A percentile compares a stretch with the other conserved stretches of the same genome.
Conservation (phyloP, 345 rosid species). For the Populus ilicifolia region DNA sequence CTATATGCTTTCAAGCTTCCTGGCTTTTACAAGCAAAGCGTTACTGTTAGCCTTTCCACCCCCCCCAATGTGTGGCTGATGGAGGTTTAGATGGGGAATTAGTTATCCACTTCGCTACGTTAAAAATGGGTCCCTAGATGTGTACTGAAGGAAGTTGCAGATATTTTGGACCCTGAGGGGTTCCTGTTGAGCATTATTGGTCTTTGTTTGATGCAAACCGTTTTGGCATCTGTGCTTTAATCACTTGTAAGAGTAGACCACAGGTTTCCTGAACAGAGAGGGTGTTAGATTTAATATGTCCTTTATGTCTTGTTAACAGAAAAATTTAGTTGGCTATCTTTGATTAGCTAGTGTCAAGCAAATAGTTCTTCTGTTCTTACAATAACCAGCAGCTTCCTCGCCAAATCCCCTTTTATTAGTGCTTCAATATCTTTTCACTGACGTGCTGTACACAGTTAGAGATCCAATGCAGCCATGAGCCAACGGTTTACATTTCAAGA, state of each 20-base stretch:
- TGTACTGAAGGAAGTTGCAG: not conserved
- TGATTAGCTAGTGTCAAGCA: not conserved
- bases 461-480: not conserved
- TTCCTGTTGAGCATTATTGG: constrained; percentile 15
- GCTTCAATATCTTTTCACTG: not conserved
- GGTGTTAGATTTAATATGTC: constrained; percentile 8
- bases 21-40: not conserved
- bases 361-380: not conserved
- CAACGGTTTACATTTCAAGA: not conserved
- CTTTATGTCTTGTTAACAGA: constrained; percentile 4
- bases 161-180: constrained; percentile 9
- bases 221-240: constrained; percentile 12
- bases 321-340: constrained; percentile 3
- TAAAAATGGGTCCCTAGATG: constrained; percentile 19
- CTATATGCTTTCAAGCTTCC: not conserved
- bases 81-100: constrained; percentile 7
- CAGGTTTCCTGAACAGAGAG: not conserved
- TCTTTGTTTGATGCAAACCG: constrained; percentile 4
- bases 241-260: constrained; percentile 8
- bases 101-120: constrained; percentile 13
- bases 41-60: not conserved
- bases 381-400: not conserved
- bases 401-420: not conserved
- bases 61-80: not conserved
- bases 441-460: not conserved